Base-by-base conservation (phyloP, 148 eudicot genomes). In the Vaccinium darrowii region DNA sequence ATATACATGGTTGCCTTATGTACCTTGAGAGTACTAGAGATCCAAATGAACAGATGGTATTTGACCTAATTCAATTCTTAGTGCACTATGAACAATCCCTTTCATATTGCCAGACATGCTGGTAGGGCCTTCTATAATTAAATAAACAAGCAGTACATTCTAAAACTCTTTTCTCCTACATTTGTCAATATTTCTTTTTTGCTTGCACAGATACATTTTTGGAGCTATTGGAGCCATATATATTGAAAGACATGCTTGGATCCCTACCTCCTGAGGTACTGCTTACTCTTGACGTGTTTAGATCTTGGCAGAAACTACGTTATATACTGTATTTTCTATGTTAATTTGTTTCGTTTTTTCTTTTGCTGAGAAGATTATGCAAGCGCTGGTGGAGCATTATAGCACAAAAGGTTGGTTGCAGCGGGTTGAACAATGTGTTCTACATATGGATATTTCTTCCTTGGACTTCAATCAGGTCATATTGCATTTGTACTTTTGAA, bases 211-310 rank as follows among this genome's bases (percentile, higher is more conserved):
- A 96, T 90, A 93, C 99, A 75, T 96, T 94, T 91, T 91, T 96
- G 92, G 99, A 96, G 93, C 98, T 96, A 82, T 87, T 96, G 90
- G 99, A 96, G 91, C 99, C 99, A 78, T 96, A 96, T 88, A 96
- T 96, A 84, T 90, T 96, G 86, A 96, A 94, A 90, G 99, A 96
- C 89, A 96, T 94, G 99, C 93, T 96, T 67, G 99, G 99, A 83
- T 92, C 94, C 33, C 90, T 96, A 67, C 99, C 99, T 78, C 99
- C 99, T 86, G 98, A 88, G 95, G 99, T 96, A 92, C 72, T 72
- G 8, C 49, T 63, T 84, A 25, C 50, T 74, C 27, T 72, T 63
- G 62, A 74, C 60, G 7, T 33, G 43, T 49, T 27, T 82, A 52
- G 14, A 67, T 25, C 53, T 78, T 30, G 52, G 58, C 25, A 18